A percentile compares a stretch with the other conserved stretches of the same genome.
These are phyloP conservation scores for Ceriops tagal DNA, from an alignment of 345 rosid species.

Conservation along the genomic window DNA sequence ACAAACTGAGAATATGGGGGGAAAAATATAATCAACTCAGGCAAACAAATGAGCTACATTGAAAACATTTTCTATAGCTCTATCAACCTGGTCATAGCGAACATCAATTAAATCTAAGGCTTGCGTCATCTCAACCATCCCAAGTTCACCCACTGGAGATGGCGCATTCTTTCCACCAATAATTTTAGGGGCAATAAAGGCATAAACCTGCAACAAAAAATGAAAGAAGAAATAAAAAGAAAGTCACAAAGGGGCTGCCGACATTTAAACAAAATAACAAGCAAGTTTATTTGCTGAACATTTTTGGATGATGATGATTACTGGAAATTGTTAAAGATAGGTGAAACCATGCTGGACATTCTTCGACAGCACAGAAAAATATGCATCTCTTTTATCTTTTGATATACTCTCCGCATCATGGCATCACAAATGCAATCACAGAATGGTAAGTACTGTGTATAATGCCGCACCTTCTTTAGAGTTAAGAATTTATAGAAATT, in stretches of 20 bases:
- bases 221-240: background rate
- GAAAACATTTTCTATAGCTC: background rate
- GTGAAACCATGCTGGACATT: background rate
- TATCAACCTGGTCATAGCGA: slow-evolving; percentile 74
- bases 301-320: background rate
- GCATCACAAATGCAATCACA: too few relatives aligned
- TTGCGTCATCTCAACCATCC: slow-evolving; percentile 99
- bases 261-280: background rate
- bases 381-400: too few relatives aligned
- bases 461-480: too few relatives aligned
- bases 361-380: too few relatives aligned
- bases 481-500: too few relatives aligned
- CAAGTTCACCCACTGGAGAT: slow-evolving; percentile 95
- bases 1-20: background rate
- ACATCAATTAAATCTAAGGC: slow-evolving; percentile 80
- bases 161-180: slow-evolving; percentile 88
- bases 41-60: too few relatives aligned
- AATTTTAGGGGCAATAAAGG: slow-evolving; percentile 93
- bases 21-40: slow-evolving; percentile 1
- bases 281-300: background rate
- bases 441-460: too few relatives aligned
- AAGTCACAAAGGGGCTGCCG: background rate
- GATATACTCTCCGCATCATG: too few relatives aligned
- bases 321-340: background rate
- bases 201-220: slow-evolving; percentile 53